Base-by-base conservation (phyloP, 2,329 filamentous ascomycete genomes). In the Hortaea werneckii region DNA sequence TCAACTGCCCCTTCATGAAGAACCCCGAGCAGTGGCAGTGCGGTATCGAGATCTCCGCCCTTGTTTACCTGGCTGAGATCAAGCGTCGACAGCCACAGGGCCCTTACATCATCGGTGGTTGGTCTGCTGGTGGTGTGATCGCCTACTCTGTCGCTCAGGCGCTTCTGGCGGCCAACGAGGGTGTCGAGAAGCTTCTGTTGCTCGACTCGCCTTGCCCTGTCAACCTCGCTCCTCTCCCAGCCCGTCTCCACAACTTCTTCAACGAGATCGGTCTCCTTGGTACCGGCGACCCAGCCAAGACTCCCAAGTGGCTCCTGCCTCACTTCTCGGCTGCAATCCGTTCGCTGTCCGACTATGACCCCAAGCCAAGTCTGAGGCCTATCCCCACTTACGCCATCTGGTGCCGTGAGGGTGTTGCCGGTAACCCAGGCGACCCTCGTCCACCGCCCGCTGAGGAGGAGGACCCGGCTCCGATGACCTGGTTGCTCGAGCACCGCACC, bases 1-100 rank as follows among this genome's bases (percentile, higher is more conserved):
- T 85, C 53, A 84, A 84, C 64, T 85, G 79, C 41, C 82, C 82
- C 4, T 85, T 80, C 67, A 80, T 84, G 78, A 83, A 79, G 67
- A 77, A 73, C 1, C 81, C 82, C 0, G 74, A 80, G 48, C 75
- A 82, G 56, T 83, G 76, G 66, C 74, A 73, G 28, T 82, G 79
- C 56, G 79, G 79, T 48, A 77, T 85, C 44, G 76, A 80, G 55
- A 78, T 79, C 27, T 78, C 83, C 60, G 77, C 80, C 5, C 65
- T 73, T 53, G 75, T 81, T 59, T 85, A 82, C 64, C 75, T 85
- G 35, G 67, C 73, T 4, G 83, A 87, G 65, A 83, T 87, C 64
- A 81, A 79, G 64, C 76, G 79, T 5, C 80, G 82, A 42, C 83
- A 87, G 64, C 79, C 82, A 3, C 58, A 69, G 20, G 84, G 84